phyloP scores from a whole-genome alignment of 495 filamentous ascomycete species.

The Beverwykella pulmonaria region DNA sequence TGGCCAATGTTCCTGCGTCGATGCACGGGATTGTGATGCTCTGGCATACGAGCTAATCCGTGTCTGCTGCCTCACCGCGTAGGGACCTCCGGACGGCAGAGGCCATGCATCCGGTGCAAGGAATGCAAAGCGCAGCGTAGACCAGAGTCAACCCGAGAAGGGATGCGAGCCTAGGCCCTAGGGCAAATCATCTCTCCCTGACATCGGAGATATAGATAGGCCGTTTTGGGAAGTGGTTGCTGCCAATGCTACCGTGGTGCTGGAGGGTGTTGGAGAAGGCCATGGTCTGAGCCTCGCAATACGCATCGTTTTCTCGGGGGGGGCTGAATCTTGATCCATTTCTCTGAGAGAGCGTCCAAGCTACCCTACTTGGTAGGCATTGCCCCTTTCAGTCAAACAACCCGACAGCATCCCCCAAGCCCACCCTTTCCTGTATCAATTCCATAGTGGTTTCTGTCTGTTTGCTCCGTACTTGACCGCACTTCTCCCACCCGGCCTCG shows the following conservation, averaged over 20 bases:
- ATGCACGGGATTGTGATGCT: conserved; percentile 36
- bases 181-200: conserved; percentile 39
- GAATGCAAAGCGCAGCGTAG: conserved; percentile 37
- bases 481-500: conserved; percentile 33
- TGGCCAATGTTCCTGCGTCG: conserved; percentile 42
- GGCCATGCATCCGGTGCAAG: conserved; percentile 38
- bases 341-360: conserved; percentile 22
- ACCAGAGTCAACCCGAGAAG: conserved; percentile 38
- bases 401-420: conserved; percentile 30
- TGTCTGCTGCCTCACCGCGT: background rate
- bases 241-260: conserved; percentile 43
- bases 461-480: conserved; percentile 12
- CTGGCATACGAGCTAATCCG: conserved; percentile 25
- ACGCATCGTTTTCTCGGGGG: conserved; percentile 36
- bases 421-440: conserved; percentile 31
- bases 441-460: conserved; percentile 14
- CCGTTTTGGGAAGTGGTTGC: conserved; percentile 41
- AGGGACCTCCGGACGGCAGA: conserved; percentile 12
- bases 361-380: conserved; percentile 35
- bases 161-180: conserved; percentile 35
- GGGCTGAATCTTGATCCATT: conserved; percentile 40
- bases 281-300: conserved; percentile 39
- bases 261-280: conserved; percentile 37
- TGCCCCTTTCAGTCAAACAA: conserved; percentile 40
- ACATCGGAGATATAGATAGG: conserved; percentile 40